Conservation (phyloP, 108 stramenopile species). For the Cyclotella baltica region DNA sequence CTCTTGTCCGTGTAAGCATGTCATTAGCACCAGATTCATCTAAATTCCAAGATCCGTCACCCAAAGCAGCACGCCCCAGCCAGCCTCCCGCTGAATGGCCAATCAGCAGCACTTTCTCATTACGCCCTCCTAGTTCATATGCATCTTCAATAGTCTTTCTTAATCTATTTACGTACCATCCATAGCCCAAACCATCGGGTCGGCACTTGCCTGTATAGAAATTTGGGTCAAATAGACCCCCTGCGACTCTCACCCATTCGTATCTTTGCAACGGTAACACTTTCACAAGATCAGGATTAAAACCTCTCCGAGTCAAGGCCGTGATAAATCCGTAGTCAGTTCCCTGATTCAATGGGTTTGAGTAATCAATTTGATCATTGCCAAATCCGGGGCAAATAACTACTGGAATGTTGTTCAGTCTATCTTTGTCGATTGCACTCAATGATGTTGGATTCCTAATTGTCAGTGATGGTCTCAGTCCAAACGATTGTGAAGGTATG, state of each 20-base stretch:
- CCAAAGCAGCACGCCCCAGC: slow-evolving; percentile 90
- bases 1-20: slow-evolving; percentile 15
- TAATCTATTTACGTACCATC: slow-evolving; percentile 87
- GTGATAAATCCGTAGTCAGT: slow-evolving; percentile 54
- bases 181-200: slow-evolving; percentile 77
- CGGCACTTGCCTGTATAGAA: slow-evolving; percentile 74
- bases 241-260: slow-evolving; percentile 89
- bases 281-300: slow-evolving; percentile 56
- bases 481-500: not conserved
- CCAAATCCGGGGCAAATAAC: slow-evolving; percentile 87
- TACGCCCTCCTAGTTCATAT: slow-evolving; percentile 40
- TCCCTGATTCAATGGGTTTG: slow-evolving; percentile 54
- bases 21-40: slow-evolving; percentile 26
- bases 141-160: slow-evolving; percentile 56
- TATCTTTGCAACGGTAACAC: slow-evolving; percentile 76
- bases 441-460: not conserved
- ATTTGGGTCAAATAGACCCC: slow-evolving; percentile 73
- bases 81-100: slow-evolving; percentile 93
- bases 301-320: slow-evolving; percentile 62
- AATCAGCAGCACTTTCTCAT: slow-evolving; percentile 69
- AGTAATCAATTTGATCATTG: slow-evolving; percentile 81
- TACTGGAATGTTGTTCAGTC: slow-evolving; percentile 32
- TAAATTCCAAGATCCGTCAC: slow-evolving; percentile 65
- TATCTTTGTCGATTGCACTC: slow-evolving; percentile 5
- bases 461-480: not conserved